Base-by-base conservation (phyloP, 106 monocot genomes). In the Apostasia shenzhenica region DNA sequence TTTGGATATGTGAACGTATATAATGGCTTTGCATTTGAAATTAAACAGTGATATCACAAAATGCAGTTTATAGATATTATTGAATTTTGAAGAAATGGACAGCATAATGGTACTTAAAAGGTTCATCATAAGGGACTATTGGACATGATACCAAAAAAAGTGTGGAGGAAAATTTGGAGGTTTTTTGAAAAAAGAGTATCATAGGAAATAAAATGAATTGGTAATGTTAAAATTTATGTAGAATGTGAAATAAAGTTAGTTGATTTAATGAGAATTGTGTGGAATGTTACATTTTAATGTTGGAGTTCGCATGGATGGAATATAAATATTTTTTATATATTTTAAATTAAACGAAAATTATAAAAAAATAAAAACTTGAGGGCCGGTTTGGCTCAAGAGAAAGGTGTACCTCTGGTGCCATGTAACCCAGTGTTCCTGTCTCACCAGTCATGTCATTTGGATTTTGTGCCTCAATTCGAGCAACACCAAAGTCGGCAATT, bases 401-500 rank as follows among this genome's bases (percentile, higher is more conserved):
- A 62, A n/a, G 8, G 53, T 37, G 57, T 63, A 76, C 84, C 84
- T 84, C 84, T 8, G 80, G 84, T 66, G 84, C 84, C 84, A 84
- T 84, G 67, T 80, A 84, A 70, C 84, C 84, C 56, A 84, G 80
- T 2, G 84, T 84, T 53, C 84, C 84, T 0, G 84, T 84, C 73
- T 84, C 84, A 3, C 84, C 83, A 8, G 83, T 83, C 83, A 83
- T 83, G 46, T 83, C 83, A 68, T 75, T 79, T 43, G 83, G 83
- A 68, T 83, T 83, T 66, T 68, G 75, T 57, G 83, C 83, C 59
- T 83, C 83, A 57, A 83, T 57, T 38, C 83, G 83, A 53, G 83
- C 83, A 59, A 83, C 83, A 44, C 83, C 83, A 78, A 83, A 83
- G 43, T 83, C 83, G 53, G 84, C 84, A 69, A 84, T 84, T 67